phyloP scores from a whole-genome alignment of 768 basidiomycete species.

The Auricularia heimuer region DNA sequence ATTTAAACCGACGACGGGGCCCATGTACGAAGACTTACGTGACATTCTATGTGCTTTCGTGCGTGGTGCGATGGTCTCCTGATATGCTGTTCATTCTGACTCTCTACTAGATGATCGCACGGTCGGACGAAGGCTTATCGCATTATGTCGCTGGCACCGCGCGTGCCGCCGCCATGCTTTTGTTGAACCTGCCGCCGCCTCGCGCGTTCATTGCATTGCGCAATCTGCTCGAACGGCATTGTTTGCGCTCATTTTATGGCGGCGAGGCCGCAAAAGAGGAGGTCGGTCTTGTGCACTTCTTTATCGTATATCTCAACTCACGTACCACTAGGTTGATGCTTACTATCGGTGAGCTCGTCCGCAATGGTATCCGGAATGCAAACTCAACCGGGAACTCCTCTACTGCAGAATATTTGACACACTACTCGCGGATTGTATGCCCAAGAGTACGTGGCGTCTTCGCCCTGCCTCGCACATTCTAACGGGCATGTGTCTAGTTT shows the following conservation, averaged over 20 bases:
- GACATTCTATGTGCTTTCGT: constrained; percentile 85
- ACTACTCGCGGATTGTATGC: constrained; percentile 84
- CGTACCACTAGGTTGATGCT: constrained; percentile 59
- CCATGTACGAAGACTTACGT: constrained; percentile 71
- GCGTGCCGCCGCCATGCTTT: constrained; percentile 69
- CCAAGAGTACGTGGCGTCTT: constrained; percentile 53
- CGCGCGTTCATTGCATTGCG: constrained; percentile 71
- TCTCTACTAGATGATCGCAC: constrained; percentile 4
- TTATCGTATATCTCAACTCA: constrained; percentile 1
- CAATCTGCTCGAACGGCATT: constrained; percentile 78
- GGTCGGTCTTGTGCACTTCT: constrained; percentile 37
- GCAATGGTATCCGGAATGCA: neutral
- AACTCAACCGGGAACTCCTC: constrained; percentile 3
- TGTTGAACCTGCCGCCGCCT: constrained; percentile 72
- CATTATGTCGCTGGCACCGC: constrained; percentile 17
- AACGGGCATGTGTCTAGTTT: constrained; percentile 39
- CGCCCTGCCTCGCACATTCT: neutral
- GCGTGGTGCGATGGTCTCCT: neutral
- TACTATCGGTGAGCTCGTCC: constrained; percentile 61
- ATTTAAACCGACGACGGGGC: constrained; percentile 66
- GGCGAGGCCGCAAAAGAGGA: constrained; percentile 62
- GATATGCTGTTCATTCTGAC: neutral
- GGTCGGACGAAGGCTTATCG: constrained; percentile 2
- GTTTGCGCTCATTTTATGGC: constrained; percentile 77
- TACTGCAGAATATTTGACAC: constrained; percentile 77